These are phyloP conservation scores for Ustanciosporium gigantosporum DNA, from an alignment of 1,284 basidiomycete genomes.

Conservation along the genomic window DNA sequence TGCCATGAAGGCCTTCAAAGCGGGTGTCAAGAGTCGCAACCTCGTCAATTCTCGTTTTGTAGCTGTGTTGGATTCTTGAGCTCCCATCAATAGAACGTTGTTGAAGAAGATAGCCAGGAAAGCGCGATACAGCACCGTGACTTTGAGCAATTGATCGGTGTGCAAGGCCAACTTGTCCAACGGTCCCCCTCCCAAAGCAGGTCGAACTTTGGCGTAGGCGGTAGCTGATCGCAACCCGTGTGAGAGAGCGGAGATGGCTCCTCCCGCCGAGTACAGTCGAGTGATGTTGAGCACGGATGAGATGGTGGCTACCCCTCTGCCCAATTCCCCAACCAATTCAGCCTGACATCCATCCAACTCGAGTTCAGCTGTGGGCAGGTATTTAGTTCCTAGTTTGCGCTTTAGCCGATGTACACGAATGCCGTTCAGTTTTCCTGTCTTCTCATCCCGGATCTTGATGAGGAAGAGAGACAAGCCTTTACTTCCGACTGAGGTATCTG, in stretches of 20 bases:
- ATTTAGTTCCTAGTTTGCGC: constrained; percentile 77
- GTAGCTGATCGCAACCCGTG: constrained; percentile 41
- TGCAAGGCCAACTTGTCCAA: constrained; percentile 62
- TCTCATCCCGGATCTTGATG: constrained; percentile 28
- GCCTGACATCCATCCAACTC: constrained; percentile 69
- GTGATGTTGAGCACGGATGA: constrained; percentile 67
- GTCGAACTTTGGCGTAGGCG: constrained; percentile 26
- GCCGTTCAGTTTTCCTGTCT: constrained; percentile 66
- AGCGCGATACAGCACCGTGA: constrained; percentile 66
- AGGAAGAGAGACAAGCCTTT: constrained; percentile 69
- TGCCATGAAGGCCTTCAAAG: constrained; percentile 73
- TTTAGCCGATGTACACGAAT: constrained; percentile 73
- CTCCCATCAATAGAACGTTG: constrained; percentile 87
- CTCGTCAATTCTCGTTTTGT: constrained; percentile 91
- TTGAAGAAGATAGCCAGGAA: constrained; percentile 80
- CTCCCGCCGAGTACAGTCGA: constrained; percentile 63
- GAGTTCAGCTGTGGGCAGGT: constrained; percentile 77
- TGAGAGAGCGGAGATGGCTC: constrained; percentile 21
- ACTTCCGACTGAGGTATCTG: constrained; percentile 17
- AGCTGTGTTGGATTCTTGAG: constrained; percentile 88
- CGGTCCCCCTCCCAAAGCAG: constrained; percentile 70
- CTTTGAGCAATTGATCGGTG: constrained; percentile 64
- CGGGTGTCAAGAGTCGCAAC: constrained; percentile 72
- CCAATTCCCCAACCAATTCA: constrained; percentile 70
- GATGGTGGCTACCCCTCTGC: constrained; percentile 73